Evolutionary conservation across 164 flowering plant species (phyloP), one percentile per base, ranked within the genome.

Genomic region (Tetracentron sinense): DNA sequence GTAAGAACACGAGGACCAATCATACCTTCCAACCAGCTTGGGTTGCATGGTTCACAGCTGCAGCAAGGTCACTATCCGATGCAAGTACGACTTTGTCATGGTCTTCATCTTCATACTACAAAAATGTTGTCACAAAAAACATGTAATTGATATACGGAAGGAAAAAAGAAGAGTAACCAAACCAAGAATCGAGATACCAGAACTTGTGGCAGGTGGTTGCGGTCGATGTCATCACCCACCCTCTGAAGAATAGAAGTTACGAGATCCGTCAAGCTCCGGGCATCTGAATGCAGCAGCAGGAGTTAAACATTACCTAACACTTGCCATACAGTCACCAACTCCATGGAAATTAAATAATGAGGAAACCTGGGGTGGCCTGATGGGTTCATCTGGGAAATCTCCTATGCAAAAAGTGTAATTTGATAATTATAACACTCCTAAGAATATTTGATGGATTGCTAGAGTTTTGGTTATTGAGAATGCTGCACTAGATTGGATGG

Each of bases 71-170:
- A 72, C 77, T 63, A 67, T 95, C 97, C 19, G 96, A 81, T 66
- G 90, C 86, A 51, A 95, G 83, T 11, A 95, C 79, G 51, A 92
- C 94, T 76, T 84, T 88, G 72, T 95, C 99, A 59, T 79, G 84
- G 66, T 95, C 99, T 75, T 92, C 97, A 72, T 95, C 99, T 78
- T 95, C 99, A 73, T 95, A 95, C 99, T 95, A 69, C 68, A 77
- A n/a, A 54, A 56, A 8, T 42, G 22, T 20, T 25, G 20, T 38
- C 56, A 26, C 58, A 14, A 54, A 46, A 58, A 52, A 17, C 44
- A 44, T 42, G 56, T 19, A 47, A 25, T 51, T 35, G 30, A 27
- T 38, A 44, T n/a, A 29, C 62, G 35, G 26, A 15, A 6, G 4
- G 23, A 7, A 12, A 4, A 19, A 17, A 17, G 17, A 16, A 56